Evolutionary conservation across 2,329 filamentous ascomycete species (phyloP).

Genomic region (Exophiala bonariae): DNA sequence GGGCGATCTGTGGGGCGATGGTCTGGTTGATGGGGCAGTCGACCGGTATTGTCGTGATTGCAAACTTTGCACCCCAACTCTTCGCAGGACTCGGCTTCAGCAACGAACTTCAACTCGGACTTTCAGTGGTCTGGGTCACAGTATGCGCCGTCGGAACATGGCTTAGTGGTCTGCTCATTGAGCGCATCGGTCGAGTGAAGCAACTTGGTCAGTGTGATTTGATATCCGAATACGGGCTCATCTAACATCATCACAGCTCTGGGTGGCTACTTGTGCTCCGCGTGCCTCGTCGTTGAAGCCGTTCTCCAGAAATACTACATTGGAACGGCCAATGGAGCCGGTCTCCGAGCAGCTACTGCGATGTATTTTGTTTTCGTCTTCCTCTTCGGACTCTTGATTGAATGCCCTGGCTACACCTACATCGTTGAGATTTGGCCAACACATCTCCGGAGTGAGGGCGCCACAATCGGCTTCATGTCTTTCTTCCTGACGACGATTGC

Average conservation of each 20-base stretch:
- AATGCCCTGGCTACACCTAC: conserved; percentile 14
- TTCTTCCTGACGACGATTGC: conserved; percentile 8
- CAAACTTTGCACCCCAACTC: conserved; percentile 43
- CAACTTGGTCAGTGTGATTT: conserved; percentile 9
- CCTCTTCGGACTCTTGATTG: conserved; percentile 37
- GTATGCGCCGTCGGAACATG: conserved; percentile 29
- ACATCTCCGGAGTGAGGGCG: conserved; percentile 17
- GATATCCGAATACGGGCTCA: conserved; percentile 18
- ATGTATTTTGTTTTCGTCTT: conserved; percentile 41
- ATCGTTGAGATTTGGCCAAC: conserved; percentile 17
- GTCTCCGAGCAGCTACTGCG: conserved; percentile 37
- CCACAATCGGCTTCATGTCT: conserved; percentile 10
- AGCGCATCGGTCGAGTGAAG: conserved; percentile 21
- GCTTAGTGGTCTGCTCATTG: conserved; percentile 31
- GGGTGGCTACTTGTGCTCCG: conserved; percentile 38
- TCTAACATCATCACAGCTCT: conserved; percentile 31
- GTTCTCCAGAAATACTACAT: conserved; percentile 36
- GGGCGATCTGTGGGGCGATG: conserved; percentile 8
- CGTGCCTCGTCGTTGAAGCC: conserved; percentile 35
- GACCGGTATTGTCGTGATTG: conserved; percentile 29
- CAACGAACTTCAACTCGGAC: conserved; percentile 10
- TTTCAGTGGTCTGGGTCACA: conserved; percentile 19
- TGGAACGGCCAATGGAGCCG: conserved; percentile 32
- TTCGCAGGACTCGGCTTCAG: conserved; percentile 36
- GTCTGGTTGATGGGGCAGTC: conserved; percentile 29